Evolutionary conservation across 352 stramenopile species (phyloP), one percentile per base, ranked within the genome.

Genomic region (Phytophthora cactorum): DNA sequence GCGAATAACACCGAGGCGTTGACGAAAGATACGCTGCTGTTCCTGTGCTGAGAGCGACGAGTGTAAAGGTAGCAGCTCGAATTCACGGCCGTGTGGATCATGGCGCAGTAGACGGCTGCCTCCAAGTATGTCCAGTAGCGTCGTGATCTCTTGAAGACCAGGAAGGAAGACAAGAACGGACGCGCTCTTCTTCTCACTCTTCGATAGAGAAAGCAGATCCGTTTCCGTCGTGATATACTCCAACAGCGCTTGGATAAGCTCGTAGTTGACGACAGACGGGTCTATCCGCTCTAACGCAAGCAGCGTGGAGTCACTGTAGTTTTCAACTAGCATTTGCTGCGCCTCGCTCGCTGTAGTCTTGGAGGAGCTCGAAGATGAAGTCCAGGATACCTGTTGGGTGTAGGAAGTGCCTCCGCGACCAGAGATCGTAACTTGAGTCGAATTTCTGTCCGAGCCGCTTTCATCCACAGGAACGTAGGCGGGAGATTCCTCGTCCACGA

Each of bases 81-180:
- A 86, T 17, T 79, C 74, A 15, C 67, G 74, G 22, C 68, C 72
- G 1, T 65, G 47, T 2, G 52, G 49, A 9, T 84, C 66, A 36
- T 82, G 76, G 2, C 77, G 66, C 29, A 94, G 68, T n/a, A 78
- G 32, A 5, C 83, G 86, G 44, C 84, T 84, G 9, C 72, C 81
- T 27, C 65, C 73, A 1, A 98, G 74, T 25, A 92, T 39, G 31
- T 93, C 86, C 29, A 97, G 70, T 12, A 98, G 50, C 31, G 70
- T 89, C 14, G 83, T 90, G 59, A 99, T 99, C 71, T 99, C 97
- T 32, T 95, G 91, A 29, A 94, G 82, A 28, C 97, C 97, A 8
- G 95, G 91, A 11, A 99, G 77, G 75, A 99, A 99, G 0, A 99
- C 90, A 17, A 99, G 81, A 52, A 99, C 96, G 3, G 95, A 97